Evolutionary conservation across 1,284 basidiomycete genomes (phyloP), one percentile per base, ranked within the genome.

Genomic region (Puccinia triticina): DNA sequence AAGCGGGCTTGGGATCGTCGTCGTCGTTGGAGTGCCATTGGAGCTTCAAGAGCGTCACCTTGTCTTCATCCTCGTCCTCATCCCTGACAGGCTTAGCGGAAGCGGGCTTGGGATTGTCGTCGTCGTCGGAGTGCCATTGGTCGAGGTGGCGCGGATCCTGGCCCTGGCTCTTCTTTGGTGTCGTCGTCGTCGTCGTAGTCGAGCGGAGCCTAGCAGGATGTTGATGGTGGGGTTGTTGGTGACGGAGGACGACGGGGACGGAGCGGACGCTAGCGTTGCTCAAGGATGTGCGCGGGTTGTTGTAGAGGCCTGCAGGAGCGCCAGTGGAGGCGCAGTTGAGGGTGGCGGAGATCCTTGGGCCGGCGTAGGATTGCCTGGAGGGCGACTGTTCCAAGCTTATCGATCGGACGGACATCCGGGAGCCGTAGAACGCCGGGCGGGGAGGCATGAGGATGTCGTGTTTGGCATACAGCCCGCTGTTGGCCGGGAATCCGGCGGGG

Each of bases 381-480:
- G 32, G 37, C 11, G 72, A 55, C 11, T 8, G 32, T 32, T 12
- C 21, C 4, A 55, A 32, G 26, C 48, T 57, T n/a, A 32, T 21
- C 14, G 69, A 73, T 26, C 10, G 53, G 11, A 21, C 43, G 34
- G 79, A 66, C 59, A 57, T 40, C 32, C 26, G 40, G 4, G 79
- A 73, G 48, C 79, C 79, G 74, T 73, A 81, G 71, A 81, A 81
- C 26, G 79, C 69, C 18, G 79, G 79, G 16, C 79, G 50, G 21
- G 79, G 79, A 26, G 79, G 79, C 5, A 74, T 34, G 5, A 81
- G 53, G 23, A 66, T 69, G 23, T 80, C 77, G 12, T 66, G n/a
- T 23, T 80, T 67, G 32, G n/a, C 8, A 16, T 80, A 46, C 4
- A 59, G 37, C 2, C 16, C 23, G 26, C 26, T 43, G 46, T 40